phyloP scores from a whole-genome alignment of 2,329 filamentous ascomycete genomes.

The Zasmidium cellare region DNA sequence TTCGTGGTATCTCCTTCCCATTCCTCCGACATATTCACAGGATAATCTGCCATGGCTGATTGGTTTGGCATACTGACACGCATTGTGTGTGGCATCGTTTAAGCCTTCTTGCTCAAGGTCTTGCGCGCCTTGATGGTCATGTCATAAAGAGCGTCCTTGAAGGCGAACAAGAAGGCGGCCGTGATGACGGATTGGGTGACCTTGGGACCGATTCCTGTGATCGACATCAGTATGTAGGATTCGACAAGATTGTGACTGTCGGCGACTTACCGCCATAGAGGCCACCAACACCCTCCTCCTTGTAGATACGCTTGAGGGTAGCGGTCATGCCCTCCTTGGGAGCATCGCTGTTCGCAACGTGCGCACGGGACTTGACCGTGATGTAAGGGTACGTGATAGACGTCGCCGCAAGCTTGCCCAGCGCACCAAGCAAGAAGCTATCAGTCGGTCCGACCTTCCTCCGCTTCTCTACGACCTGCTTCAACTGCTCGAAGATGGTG shows the following conservation, averaged over 20 bases:
- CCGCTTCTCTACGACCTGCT: conserved; percentile 80
- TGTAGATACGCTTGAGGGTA: conserved; percentile 75
- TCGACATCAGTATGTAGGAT: conserved; percentile 8
- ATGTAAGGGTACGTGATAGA: conserved; percentile 97
- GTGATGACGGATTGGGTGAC: conserved; percentile 96
- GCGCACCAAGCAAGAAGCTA: conserved; percentile 85
- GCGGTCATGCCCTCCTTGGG: conserved; percentile 78
- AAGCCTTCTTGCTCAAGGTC: conserved; percentile 22
- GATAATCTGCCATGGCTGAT: no score
- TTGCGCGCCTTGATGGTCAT: conserved; percentile 68
- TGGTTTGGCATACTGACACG: no score
- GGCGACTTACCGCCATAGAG: conserved; percentile 80
- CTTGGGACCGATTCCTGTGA: conserved; percentile 85
- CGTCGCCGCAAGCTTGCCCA: conserved; percentile 94
- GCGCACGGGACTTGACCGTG: conserved; percentile 96
- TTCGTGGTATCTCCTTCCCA: not conserved
- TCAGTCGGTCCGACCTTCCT: conserved; percentile 77
- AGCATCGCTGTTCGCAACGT: conserved; percentile 77
- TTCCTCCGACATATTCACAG: no score
- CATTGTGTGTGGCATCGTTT: no score
- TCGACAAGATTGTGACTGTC: not conserved
- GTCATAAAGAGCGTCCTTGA: conserved; percentile 95
- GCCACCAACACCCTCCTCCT: conserved; percentile 86
- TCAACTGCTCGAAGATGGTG: conserved; percentile 97
- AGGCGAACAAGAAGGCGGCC: conserved; percentile 92